These are phyloP conservation scores for Lyophyllum semitale DNA, from an alignment of 768 basidiomycete species.

Conservation along the genomic window DNA sequence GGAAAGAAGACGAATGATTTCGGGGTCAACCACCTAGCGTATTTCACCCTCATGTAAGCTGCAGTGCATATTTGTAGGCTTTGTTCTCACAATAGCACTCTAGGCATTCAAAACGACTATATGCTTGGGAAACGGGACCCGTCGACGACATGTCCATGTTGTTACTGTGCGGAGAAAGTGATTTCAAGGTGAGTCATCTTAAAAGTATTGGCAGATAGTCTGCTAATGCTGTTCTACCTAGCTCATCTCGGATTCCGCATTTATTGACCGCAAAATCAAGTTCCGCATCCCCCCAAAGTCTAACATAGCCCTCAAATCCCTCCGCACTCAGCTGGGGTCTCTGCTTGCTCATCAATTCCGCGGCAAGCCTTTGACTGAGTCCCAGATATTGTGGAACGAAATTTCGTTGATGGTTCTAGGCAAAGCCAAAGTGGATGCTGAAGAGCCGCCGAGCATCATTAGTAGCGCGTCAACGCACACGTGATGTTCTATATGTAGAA, in stretches of 20 bases:
- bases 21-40: conserved; percentile 71
- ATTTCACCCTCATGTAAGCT: conserved; percentile 86
- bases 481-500: no score
- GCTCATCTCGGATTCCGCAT: conserved; percentile 70
- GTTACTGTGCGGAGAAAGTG: conserved; percentile 86
- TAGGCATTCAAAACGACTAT: conserved; percentile 93
- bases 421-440: conserved; percentile 44
- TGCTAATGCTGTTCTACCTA: conserved; percentile 28
- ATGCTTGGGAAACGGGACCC: conserved; percentile 92
- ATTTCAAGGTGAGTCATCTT: conserved; percentile 63
- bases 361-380: conserved; percentile 55
- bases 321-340: conserved; percentile 63
- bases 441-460: conserved; percentile 12
- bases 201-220: neutral
- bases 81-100: conserved; percentile 13
- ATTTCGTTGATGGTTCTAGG: conserved; percentile 65
- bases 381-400: conserved; percentile 74
- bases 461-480: no score
- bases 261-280: conserved; percentile 85
- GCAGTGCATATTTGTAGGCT: neutral
- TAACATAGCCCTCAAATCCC: conserved; percentile 75
- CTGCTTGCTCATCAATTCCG: conserved; percentile 71
- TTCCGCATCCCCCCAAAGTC: conserved; percentile 71
- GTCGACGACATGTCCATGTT: conserved; percentile 82
- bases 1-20: conserved; percentile 66